Evolutionary conservation across 1,284 basidiomycete species (phyloP).

Genomic region (Rhodotorula glutinis): DNA sequence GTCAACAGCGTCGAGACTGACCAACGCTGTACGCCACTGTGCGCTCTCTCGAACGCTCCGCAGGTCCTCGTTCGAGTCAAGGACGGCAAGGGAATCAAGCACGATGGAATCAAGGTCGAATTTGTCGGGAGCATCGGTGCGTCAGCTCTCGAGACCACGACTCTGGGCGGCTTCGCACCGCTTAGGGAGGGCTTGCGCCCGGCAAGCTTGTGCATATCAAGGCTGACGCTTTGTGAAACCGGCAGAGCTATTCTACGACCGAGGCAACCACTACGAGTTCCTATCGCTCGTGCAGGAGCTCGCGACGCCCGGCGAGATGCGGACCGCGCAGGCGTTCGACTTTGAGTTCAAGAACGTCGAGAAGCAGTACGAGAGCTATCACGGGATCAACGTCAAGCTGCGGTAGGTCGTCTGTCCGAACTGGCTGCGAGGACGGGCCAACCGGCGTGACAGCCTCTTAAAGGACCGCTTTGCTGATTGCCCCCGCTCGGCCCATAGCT

Average conservation of each 20-base stretch:
- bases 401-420: slow-evolving; percentile 56
- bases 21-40: background rate
- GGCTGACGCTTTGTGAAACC: background rate
- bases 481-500: slow-evolving; percentile 55
- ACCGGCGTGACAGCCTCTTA: too few relatives aligned
- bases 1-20: background rate
- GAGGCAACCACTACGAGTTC: slow-evolving; percentile 97
- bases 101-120: slow-evolving; percentile 97
- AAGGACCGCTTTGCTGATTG: too few relatives aligned
- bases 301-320: slow-evolving; percentile 88
- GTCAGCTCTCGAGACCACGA: slow-evolving; percentile 42
- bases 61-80: slow-evolving; percentile 83
- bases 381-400: slow-evolving; percentile 97
- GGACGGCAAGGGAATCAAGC: slow-evolving; percentile 90
- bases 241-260: slow-evolving; percentile 89
- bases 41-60: background rate
- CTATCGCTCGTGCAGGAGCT: slow-evolving; percentile 91
- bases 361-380: slow-evolving; percentile 97
- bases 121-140: slow-evolving; percentile 92
- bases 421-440: too few relatives aligned
- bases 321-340: slow-evolving; percentile 89
- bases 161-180: too few relatives aligned
- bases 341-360: slow-evolving; percentile 99
- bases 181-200: slow-evolving; percentile 1
- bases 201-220: background rate